Percentiles rank a stretch among this genome's conserved stretches.
These are phyloP conservation scores for Nicotiana sylvestris DNA, from an alignment of 257 asterid species.

Conservation along the genomic window DNA sequence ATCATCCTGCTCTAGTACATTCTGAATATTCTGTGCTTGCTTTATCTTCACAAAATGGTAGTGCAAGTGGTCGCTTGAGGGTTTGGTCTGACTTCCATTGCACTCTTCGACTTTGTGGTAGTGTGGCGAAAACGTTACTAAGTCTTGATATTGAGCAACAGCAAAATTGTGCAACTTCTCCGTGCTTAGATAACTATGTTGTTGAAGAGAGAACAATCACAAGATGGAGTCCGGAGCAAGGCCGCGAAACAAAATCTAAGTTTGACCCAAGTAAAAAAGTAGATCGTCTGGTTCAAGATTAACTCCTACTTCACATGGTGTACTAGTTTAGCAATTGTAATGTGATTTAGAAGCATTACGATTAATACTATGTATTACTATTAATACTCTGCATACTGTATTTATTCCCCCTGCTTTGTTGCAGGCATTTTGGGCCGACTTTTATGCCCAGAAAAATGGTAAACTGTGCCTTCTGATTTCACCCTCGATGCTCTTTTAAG, in stretches of 20 bases:
- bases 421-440: background rate
- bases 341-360: background rate
- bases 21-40: constrained; percentile 79
- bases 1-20: constrained; percentile 81
- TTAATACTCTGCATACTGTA: background rate
- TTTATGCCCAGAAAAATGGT: background rate
- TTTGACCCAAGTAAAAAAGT: background rate
- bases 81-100: constrained; percentile 86
- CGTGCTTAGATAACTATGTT: constrained; percentile 31
- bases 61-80: constrained; percentile 44
- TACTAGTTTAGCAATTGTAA: background rate
- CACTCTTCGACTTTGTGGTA: constrained; percentile 76
- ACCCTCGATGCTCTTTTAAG: background rate
- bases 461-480: background rate
- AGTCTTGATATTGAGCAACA: constrained; percentile 35
- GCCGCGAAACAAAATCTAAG: constrained; percentile 33
- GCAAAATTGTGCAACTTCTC: constrained; percentile 6
- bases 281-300: background rate
- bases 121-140: constrained; percentile 77
- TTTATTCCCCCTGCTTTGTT: background rate
- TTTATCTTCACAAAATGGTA: constrained; percentile 24
- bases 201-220: constrained; percentile 62
- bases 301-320: background rate
- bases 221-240: constrained; percentile 65
- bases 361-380: background rate